Evolutionary conservation across 2,329 filamentous ascomycete species (phyloP).

Genomic region (Colletotrichum sojae): DNA sequence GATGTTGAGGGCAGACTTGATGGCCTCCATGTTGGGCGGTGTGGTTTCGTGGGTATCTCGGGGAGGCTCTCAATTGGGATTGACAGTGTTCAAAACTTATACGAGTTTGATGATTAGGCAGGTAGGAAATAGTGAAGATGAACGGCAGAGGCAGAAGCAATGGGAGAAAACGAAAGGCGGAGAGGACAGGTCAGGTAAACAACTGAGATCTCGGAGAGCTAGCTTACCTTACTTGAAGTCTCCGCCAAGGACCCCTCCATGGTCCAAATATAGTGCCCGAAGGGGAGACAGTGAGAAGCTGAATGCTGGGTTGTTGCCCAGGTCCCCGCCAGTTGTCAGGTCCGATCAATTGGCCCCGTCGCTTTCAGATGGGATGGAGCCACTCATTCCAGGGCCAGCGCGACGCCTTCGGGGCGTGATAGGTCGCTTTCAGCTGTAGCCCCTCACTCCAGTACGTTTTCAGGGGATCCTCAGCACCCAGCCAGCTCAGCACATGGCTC

Average conservation of each 20-base stretch:
- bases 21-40: slow-evolving; percentile 56
- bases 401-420: slow-evolving; percentile 36
- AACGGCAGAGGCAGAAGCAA: slow-evolving; percentile 10
- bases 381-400: slow-evolving; percentile 32
- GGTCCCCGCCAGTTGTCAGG: slow-evolving; percentile 36
- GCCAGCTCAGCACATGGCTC: slow-evolving; percentile 32
- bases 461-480: slow-evolving; percentile 29
- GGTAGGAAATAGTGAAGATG: slow-evolving; percentile 2
- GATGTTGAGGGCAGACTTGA: slow-evolving; percentile 59
- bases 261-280: slow-evolving; percentile 38
- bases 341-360: slow-evolving; percentile 27
- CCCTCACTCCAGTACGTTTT: slow-evolving; percentile 35
- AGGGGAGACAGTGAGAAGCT: slow-evolving; percentile 23
- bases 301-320: slow-evolving; percentile 32
- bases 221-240: slow-evolving; percentile 40
- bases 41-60: slow-evolving; percentile 10
- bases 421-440: slow-evolving; percentile 35
- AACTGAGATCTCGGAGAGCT: slow-evolving; percentile 12
- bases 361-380: slow-evolving; percentile 33
- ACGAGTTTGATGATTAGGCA: background rate
- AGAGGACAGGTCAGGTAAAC: slow-evolving; percentile 22
- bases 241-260: slow-evolving; percentile 37
- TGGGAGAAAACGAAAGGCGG: slow-evolving; percentile 26
- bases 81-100: background rate
- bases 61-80: slow-evolving; percentile 12